Evolutionary conservation across 257 asterid species (phyloP).

Genomic region (Handroanthus guayacan): DNA sequence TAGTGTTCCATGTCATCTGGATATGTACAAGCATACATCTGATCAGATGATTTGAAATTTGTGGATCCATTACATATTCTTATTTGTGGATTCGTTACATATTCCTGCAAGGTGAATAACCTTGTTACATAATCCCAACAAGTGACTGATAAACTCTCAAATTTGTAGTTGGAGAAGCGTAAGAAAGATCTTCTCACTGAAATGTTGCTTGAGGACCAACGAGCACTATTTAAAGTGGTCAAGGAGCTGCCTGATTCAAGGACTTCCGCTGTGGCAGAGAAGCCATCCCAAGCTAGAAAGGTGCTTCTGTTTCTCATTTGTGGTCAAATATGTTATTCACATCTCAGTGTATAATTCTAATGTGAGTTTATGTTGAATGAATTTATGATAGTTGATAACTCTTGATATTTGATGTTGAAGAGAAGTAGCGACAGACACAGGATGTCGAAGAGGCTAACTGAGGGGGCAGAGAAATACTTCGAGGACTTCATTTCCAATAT

Average conservation of each 20-base stretch:
- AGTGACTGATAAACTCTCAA: constrained; percentile 31
- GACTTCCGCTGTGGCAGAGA: constrained; percentile 51
- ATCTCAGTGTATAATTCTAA: background rate
- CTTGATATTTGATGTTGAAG: constrained; percentile 51
- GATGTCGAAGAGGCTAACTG: constrained; percentile 59
- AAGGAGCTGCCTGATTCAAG: constrained; percentile 58
- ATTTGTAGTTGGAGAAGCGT: constrained; percentile 62
- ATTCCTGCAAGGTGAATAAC: background rate
- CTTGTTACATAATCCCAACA: constrained; percentile 3
- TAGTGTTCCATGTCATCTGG: background rate
- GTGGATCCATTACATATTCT: background rate
- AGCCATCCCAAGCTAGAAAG: constrained; percentile 65
- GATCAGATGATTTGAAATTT: background rate
- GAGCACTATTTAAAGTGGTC: constrained; percentile 54
- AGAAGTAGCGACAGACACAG: constrained; percentile 71
- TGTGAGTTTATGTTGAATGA: background rate
- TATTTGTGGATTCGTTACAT: background rate
- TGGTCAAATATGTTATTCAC: constrained; percentile 9
- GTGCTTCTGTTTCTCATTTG: constrained; percentile 40
- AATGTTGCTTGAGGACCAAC: constrained; percentile 72
- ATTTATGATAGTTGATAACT: background rate
- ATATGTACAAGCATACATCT: background rate
- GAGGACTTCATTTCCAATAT: constrained; percentile 83
- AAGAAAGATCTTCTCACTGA: constrained; percentile 65
- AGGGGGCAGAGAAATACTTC: constrained; percentile 83